Percentiles rank a stretch among this genome's conserved stretches.
Conservation (phyloP, 2,329 filamentous ascomycete species). For the Monosporascus sp. region DNA sequence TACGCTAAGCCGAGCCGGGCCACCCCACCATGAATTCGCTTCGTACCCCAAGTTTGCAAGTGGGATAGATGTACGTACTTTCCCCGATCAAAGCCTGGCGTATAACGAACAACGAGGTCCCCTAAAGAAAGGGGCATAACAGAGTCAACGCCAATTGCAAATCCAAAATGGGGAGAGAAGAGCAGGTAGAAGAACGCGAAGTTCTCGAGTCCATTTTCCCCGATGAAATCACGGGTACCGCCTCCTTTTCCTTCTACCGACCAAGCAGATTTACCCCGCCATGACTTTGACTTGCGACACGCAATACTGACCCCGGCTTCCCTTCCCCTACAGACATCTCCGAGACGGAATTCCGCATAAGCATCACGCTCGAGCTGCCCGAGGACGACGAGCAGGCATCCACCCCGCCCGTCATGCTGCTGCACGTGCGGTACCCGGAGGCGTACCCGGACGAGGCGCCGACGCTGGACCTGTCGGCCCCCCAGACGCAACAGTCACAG, state of each 20-base stretch:
- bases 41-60: background rate
- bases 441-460: conserved; percentile 87
- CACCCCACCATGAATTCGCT: conserved; percentile 4
- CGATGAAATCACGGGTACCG: conserved; percentile 84
- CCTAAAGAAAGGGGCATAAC: no score
- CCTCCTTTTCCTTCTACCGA: conserved; percentile 3
- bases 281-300: conserved; percentile 1
- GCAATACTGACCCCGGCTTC: background rate
- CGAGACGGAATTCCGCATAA: conserved; percentile 82
- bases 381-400: conserved; percentile 57
- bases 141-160: background rate
- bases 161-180: conserved; percentile 64
- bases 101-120: no score
- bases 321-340: conserved; percentile 63
- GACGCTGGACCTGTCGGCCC: conserved; percentile 65
- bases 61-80: no score
- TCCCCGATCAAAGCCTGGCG: no score
- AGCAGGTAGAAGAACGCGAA: conserved; percentile 92
- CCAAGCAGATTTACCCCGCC: background rate
- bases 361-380: conserved; percentile 74
- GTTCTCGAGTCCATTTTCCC: conserved; percentile 98
- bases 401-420: conserved; percentile 66
- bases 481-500: conserved; percentile 59
- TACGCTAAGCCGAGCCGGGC: conserved; percentile 1
- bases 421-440: conserved; percentile 85